Evolutionary conservation across 2,329 filamentous ascomycete species (phyloP).

Genomic region (Sordariomycetes sp.): DNA sequence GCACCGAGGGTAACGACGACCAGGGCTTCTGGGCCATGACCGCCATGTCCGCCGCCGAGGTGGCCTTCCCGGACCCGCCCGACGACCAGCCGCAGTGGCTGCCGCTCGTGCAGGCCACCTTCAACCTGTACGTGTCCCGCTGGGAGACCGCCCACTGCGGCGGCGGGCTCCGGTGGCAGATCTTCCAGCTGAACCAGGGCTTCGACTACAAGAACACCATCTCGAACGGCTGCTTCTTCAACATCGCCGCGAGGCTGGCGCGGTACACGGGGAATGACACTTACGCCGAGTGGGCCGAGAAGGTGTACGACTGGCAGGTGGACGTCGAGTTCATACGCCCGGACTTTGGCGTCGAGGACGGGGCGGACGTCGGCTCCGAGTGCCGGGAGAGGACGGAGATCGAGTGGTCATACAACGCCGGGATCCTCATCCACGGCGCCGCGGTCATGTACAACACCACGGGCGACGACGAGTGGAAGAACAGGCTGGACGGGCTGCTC

Average conservation of each 20-base stretch:
- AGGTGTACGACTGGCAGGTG: slow-evolving; percentile 56
- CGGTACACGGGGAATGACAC: slow-evolving; percentile 71
- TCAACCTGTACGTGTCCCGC: slow-evolving; percentile 63
- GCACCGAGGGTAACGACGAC: slow-evolving; percentile 58
- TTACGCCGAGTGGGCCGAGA: slow-evolving; percentile 66
- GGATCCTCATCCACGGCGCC: slow-evolving; percentile 51
- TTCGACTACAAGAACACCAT: slow-evolving; percentile 60
- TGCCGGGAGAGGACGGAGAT: slow-evolving; percentile 42
- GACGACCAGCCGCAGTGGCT: slow-evolving; percentile 60
- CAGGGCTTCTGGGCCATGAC: slow-evolving; percentile 82
- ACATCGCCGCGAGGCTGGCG: slow-evolving; percentile 59
- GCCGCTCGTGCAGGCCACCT: slow-evolving; percentile 67
- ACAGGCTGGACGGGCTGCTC: slow-evolving; percentile 47
- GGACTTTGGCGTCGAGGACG: slow-evolving; percentile 44
- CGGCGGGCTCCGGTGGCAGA: slow-evolving; percentile 79
- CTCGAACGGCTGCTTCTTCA: slow-evolving; percentile 61
- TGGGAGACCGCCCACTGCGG: slow-evolving; percentile 57
- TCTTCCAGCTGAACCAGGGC: slow-evolving; percentile 67
- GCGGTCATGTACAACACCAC: slow-evolving; percentile 57
- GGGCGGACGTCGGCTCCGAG: slow-evolving; percentile 23
- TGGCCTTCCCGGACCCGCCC: slow-evolving; percentile 60
- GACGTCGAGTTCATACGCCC: slow-evolving; percentile 43
- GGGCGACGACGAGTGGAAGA: slow-evolving; percentile 38
- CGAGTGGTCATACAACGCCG: slow-evolving; percentile 58
- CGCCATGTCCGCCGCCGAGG: slow-evolving; percentile 68